Base-by-base conservation (phyloP, 1,284 basidiomycete species). In the Melampsora americana region DNA sequence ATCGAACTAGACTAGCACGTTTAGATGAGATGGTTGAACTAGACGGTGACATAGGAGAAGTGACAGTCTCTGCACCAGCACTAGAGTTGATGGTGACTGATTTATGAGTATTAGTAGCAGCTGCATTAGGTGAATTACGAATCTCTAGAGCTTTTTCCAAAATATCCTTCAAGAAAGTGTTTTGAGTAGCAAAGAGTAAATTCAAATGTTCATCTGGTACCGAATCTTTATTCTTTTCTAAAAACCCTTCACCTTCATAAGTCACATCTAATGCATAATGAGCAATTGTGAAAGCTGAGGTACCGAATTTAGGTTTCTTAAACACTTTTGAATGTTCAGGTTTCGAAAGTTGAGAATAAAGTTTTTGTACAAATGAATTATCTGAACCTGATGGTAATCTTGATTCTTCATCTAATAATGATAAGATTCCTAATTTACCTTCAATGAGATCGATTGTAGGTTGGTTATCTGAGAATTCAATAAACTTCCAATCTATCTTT, bases 401-500 rank as follows among this genome's bases (percentile, higher is more conserved):
- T 16, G 96, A 99, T 85, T 99, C 96, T 84, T 99, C 96, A 82
- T 99, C 96, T 42, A 99, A 87, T 39, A 99, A 86, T 1, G 95
- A 90, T 67, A 99, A 87, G 64, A 99, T 91, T 79, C 96, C 96
- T 78, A 99, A 89, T 84, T 91, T 97, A 79, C 95, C 92, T 85
- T 99, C 96, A 80, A 99, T 98, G 80, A 98, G 90, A 83, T 99
- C 93, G 83, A 99, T 99, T 83, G 94, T 97, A 46, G 94, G 93
- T 82, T 99, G 96, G 82, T 99, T 99, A 84, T 99, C 96, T 44
- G 83, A 93, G 84, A 98, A 99, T 82, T 98, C 94, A 84, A 99
- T 99, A 84, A 99, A 99, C 0, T 92, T 97, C 96, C 96, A 99
- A 82, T 95, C 93, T 83, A 99, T 99, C 84, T 97, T 88, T 83